Percentiles rank a stretch among this genome's conserved stretches.
Evolutionary conservation across 768 basidiomycete genomes (phyloP).

Genomic region (Suillus placidus): DNA sequence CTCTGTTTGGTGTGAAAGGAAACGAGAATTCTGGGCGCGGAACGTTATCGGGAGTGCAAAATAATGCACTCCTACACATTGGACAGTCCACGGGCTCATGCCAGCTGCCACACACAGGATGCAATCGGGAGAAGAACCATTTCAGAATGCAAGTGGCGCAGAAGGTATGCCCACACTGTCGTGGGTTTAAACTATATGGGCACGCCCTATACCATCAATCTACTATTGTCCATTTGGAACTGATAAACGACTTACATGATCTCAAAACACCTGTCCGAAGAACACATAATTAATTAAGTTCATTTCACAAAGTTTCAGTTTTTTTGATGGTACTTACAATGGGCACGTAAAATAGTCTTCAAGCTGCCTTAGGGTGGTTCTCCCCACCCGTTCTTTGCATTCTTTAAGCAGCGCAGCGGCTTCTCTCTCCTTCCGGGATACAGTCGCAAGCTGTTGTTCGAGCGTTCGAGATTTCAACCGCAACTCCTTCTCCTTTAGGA

Average conservation of each 20-base stretch:
- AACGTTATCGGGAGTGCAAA: slow-evolving; percentile 51
- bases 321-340: slow-evolving; percentile 45
- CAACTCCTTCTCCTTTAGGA: slow-evolving; percentile 42
- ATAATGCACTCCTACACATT: slow-evolving; percentile 59
- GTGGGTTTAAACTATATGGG: slow-evolving; percentile 58
- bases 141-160: slow-evolving; percentile 67
- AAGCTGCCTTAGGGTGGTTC: slow-evolving; percentile 50
- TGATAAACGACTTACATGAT: slow-evolving; percentile 42
- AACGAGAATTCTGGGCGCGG: slow-evolving; percentile 56
- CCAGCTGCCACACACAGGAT: slow-evolving; percentile 65
- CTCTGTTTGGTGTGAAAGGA: slow-evolving; percentile 67
- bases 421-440: slow-evolving; percentile 47
- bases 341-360: slow-evolving; percentile 70
- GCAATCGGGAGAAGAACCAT: slow-evolving; percentile 71
- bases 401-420: slow-evolving; percentile 43
- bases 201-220: slow-evolving; percentile 40
- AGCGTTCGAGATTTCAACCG: slow-evolving; percentile 39
- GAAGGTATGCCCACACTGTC: slow-evolving; percentile 67
- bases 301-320: slow-evolving; percentile 11
- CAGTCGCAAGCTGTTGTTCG: slow-evolving; percentile 42
- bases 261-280: slow-evolving; percentile 58
- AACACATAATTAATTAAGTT: slow-evolving; percentile 14
- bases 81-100: slow-evolving; percentile 70
- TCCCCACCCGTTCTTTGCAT: slow-evolving; percentile 33
- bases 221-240: slow-evolving; percentile 1